Evolutionary conservation across 2,329 filamentous ascomycete genomes (phyloP).

Genomic region (Scolecobasidium constrictum): DNA sequence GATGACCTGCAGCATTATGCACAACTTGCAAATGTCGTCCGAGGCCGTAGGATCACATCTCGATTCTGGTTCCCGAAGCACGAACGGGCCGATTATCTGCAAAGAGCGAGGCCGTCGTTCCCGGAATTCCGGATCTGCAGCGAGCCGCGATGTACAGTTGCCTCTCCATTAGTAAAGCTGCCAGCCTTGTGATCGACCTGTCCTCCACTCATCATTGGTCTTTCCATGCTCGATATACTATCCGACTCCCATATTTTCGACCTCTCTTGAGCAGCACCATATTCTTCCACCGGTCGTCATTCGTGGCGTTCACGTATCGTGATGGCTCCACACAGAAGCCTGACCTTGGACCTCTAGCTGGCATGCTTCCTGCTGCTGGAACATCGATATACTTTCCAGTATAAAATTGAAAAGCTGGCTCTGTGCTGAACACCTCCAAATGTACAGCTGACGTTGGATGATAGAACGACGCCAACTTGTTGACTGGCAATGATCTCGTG

Average conservation of each 20-base stretch:
- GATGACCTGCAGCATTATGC: too few species aligned
- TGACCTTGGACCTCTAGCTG: conserved; percentile 55
- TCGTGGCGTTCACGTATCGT: conserved; percentile 80
- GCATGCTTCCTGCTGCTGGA: conserved; percentile 46
- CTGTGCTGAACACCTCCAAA: conserved; percentile 80
- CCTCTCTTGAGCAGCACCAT: conserved; percentile 79
- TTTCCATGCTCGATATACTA: conserved; percentile 79
- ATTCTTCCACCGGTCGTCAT: conserved; percentile 66
- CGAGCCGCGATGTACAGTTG: too few species aligned
- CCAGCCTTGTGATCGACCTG: too few species aligned
- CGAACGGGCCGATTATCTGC: too few species aligned
- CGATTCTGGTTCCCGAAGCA: too few species aligned
- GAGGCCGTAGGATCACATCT: too few species aligned
- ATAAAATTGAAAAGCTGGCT: conserved; percentile 96
- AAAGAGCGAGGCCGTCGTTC: too few species aligned
- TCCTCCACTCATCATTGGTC: too few species aligned
- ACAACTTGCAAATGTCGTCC: too few species aligned
- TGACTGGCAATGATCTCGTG: conserved; percentile 46
- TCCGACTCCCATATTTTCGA: conserved; percentile 67
- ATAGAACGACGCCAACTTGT: conserved; percentile 57
- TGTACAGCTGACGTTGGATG: conserved; percentile 67
- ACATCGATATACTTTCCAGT: conserved; percentile 79
- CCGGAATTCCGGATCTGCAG: too few species aligned
- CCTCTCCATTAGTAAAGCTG: too few species aligned
- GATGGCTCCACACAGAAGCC: conserved; percentile 91